A percentile compares a stretch with the other conserved stretches of the same genome.
Evolutionary conservation across 2,329 filamentous ascomycete genomes (phyloP).

Genomic region (Ceratocystis cubensis): DNA sequence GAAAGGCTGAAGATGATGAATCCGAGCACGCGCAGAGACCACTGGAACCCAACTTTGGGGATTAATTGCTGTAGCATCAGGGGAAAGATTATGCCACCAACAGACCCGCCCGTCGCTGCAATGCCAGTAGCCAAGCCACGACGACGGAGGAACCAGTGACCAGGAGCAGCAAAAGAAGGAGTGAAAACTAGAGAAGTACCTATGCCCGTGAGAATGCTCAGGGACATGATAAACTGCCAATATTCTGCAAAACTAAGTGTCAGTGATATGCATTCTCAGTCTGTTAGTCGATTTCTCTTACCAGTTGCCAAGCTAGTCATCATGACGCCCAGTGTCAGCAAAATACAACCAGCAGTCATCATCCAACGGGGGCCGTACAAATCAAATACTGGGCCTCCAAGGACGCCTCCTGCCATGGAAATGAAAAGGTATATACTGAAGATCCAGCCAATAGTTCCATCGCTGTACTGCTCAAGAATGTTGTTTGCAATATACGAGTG

Average conservation of each 20-base stretch:
- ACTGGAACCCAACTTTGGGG: conserved; percentile 36
- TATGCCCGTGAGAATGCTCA: conserved; percentile 59
- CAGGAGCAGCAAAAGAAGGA: conserved; percentile 59
- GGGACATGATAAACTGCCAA: conserved; percentile 69
- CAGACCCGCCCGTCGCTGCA: conserved; percentile 52
- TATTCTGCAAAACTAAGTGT: conserved; percentile 36
- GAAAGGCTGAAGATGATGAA: conserved; percentile 38
- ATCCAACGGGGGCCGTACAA: conserved; percentile 56
- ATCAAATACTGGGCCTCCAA: conserved; percentile 74
- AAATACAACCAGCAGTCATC: conserved; percentile 50
- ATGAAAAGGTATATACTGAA: conserved; percentile 72
- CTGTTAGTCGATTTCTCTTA: conserved; percentile 24
- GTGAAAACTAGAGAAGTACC: conserved; percentile 68
- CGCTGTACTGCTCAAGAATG: conserved; percentile 54
- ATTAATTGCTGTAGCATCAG: conserved; percentile 36
- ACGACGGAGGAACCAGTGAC: conserved; percentile 64
- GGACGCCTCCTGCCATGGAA: conserved; percentile 68
- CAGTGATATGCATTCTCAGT: neutral
- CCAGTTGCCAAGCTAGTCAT: conserved; percentile 54
- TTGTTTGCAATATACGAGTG: conserved; percentile 63
- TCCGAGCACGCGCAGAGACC: conserved; percentile 38
- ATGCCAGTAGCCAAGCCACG: conserved; percentile 71
- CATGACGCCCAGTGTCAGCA: conserved; percentile 50
- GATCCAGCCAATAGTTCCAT: conserved; percentile 71
- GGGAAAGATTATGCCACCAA: conserved; percentile 55